Evolutionary conservation across 1,284 basidiomycete species (phyloP).

Genomic region (Boletellus deceptivus): DNA sequence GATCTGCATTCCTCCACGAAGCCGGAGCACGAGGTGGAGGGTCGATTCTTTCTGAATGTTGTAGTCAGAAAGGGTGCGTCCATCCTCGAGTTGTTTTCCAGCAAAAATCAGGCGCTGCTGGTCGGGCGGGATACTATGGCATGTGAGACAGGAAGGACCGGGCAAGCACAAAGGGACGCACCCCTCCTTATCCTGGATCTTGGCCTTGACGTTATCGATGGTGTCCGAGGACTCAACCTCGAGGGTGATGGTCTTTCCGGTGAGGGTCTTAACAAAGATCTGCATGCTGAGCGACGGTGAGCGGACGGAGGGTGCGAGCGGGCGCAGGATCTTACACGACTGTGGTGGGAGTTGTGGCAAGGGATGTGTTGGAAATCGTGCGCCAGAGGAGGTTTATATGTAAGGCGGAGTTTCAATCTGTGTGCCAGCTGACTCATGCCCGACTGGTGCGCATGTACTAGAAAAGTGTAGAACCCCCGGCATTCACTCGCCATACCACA

Average conservation of each 20-base stretch:
- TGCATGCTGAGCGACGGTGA: conserved; percentile 51
- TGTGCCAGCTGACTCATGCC: background rate
- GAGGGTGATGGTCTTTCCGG: conserved; percentile 92
- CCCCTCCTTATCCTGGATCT: conserved; percentile 87
- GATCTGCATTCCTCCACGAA: conserved; percentile 89
- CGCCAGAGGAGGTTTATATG: conserved; percentile 23
- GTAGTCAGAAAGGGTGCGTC: conserved; percentile 80
- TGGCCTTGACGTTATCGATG: conserved; percentile 85
- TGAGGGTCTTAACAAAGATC: conserved; percentile 84
- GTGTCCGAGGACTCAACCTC: conserved; percentile 91
- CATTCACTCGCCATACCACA: conserved; percentile 63
- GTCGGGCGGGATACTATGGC: conserved; percentile 67
- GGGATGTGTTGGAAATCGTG: background rate
- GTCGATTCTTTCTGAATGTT: conserved; percentile 81
- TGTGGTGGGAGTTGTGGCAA: conserved; percentile 36
- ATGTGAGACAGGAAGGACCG: background rate
- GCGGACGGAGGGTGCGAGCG: background rate
- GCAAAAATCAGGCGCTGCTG: conserved; percentile 88
- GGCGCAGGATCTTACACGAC: conserved; percentile 47
- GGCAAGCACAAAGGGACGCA: conserved; percentile 44
- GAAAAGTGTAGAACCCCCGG: conserved; percentile 12
- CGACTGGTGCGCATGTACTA: background rate
- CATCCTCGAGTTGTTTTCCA: conserved; percentile 85
- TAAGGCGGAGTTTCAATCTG: conserved; percentile 25
- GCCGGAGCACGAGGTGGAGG: conserved; percentile 81